Evolutionary conservation across 2,329 filamentous ascomycete species (phyloP).

Genomic region (Sclerotinia minor): DNA sequence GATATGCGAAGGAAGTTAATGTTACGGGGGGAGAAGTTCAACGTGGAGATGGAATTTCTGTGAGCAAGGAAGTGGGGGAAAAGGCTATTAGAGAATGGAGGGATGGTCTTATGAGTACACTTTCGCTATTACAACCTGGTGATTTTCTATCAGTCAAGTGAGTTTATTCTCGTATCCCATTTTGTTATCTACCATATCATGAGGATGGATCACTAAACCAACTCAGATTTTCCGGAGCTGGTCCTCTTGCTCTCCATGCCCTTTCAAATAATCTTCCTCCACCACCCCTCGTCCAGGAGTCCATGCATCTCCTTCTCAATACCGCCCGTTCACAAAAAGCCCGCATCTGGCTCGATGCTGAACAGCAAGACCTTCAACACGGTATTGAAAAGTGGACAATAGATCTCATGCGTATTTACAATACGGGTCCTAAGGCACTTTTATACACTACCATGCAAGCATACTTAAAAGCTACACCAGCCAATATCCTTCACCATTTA

Average conservation of each 20-base stretch:
- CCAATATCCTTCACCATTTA: slow-evolving; percentile 49
- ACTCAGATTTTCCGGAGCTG: slow-evolving; percentile 51
- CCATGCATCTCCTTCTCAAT: slow-evolving; percentile 41
- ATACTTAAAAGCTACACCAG: slow-evolving; percentile 51
- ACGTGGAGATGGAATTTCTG: neutral
- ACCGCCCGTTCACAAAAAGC: slow-evolving; percentile 38
- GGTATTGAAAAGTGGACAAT: slow-evolving; percentile 55
- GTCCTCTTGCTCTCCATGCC: slow-evolving; percentile 45
- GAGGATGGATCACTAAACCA: neutral
- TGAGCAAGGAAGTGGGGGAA: slow-evolving; percentile 17
- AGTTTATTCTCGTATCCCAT: slow-evolving; percentile 26
- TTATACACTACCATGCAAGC: slow-evolving; percentile 55
- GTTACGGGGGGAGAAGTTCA: slow-evolving; percentile 11
- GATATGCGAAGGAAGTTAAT: slow-evolving; percentile 73
- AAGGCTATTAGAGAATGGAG: slow-evolving; percentile 45
- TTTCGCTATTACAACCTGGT: slow-evolving; percentile 52
- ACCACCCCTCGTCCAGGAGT: slow-evolving; percentile 47
- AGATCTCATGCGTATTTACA: slow-evolving; percentile 54
- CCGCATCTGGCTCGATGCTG: slow-evolving; percentile 54
- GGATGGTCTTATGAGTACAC: slow-evolving; percentile 53
- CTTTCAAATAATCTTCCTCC: slow-evolving; percentile 45
- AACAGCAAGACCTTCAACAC: slow-evolving; percentile 53
- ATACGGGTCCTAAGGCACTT: slow-evolving; percentile 45
- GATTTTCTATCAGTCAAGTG: slow-evolving; percentile 55
- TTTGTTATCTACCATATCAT: neutral